Evolutionary conservation across 805 yeast genomes (phyloP), one percentile per base, ranked within the genome.

Genomic region (Wickerhamiella nectarea): DNA sequence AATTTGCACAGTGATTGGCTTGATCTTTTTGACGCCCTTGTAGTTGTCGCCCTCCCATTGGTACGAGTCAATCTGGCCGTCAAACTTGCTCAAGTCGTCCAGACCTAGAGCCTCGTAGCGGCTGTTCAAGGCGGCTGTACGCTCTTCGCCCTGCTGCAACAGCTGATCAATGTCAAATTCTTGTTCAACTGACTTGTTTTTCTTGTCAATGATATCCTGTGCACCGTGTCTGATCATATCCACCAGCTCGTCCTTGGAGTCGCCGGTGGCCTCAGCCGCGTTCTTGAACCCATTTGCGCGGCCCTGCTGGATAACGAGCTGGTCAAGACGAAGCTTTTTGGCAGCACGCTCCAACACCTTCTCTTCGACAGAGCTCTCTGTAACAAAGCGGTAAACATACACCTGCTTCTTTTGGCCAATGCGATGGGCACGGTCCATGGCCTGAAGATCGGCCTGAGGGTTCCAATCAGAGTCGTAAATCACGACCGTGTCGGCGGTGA

Each of bases 191-290:
- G 56, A 39, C 12, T 45, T 49, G 56, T 53, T 45, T 55, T 46
- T 58, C 51, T 22, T 61, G 48, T 82, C 89, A 59, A 91, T 80
- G 15, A 91, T 87, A 36, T 78, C 75, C 58, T 80, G 79, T 1
- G 98, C 98, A 46, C 98, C 98, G 61, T 80, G 94, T 61, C 89
- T 97, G 60, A 89, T 89, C 97, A 91, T 91, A 39, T 81, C 84
- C 19, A 89, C 65, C 54, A 89, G 72, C 56, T 87, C 97, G 53
- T 83, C 95, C 56, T 83, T 82, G 17, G 60, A 52, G 8, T 65
- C 54, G 11, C 59, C 59, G 20, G 50, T 53, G n/a, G 47, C 46
- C n/a, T 62, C 60, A 45, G 67, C 66, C 43, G 68, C 69, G 25
- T 72, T 70, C 26, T 39, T 39, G 42, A 18, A 9, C 64, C 61